Evolutionary conservation across 331 rosid genomes (phyloP), one percentile per base, ranked within the genome.

Genomic region (Quercus phellos): DNA sequence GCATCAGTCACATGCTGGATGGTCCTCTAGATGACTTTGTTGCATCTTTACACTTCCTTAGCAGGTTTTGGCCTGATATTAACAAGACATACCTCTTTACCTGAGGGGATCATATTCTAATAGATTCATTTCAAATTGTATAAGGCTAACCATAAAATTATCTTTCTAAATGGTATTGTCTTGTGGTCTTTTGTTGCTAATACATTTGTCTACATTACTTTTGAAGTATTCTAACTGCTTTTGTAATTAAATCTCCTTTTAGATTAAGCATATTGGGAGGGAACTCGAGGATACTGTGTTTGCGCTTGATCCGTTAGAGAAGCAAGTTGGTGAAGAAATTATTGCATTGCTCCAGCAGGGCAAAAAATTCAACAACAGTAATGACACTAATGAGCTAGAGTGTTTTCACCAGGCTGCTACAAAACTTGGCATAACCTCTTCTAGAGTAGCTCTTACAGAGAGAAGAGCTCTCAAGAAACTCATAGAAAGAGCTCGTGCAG

Each of bases 391-490:
- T 77, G 98, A 94, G 87, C 92, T 94, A 50, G 97, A 94, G 82
- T 86, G 90, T 79, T 94, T 94, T 84, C 97, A 94, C 76, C 90
- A 80, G 78, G 94, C 93, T 79, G 97, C 97, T 83, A 94, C 84
- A 54, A 90, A 77, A 79, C 93, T 94, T 72, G 98, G 98, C 69
- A 89, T 94, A 69, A 94, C 88, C 73, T 94, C 98, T 79, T 94
- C 98, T 55, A 90, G 92, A 83, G 94, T 84, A 69, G 98, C 98
- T 64, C 96, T 94, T 21, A 73, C 97, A 2, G 97, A 94, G 88
- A 85, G 98, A 86, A 89, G 98, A 88, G 91, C 93, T 74, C 90
- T 94, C 24, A 94, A 89, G 84, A 94, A 93, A 80, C 86, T 94
- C 79, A 82, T 92, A 59, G 97, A 90, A 82, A 91, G 92, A 84